Base-by-base conservation (phyloP, 371 early-diverging fungal genomes). In the Conidiobolus incongruus region DNA sequence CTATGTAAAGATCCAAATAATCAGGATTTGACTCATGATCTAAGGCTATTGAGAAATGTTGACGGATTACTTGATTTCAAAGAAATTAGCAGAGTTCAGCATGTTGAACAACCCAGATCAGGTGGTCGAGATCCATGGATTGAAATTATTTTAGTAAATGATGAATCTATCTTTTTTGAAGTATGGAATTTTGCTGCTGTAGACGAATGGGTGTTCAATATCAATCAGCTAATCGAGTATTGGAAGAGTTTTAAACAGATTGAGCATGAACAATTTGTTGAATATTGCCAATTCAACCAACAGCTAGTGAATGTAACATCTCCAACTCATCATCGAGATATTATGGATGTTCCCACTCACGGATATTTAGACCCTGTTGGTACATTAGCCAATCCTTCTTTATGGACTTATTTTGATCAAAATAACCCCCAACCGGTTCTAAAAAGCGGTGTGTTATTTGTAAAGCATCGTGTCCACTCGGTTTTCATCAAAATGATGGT, bases 31-130 rank as follows among this genome's bases (percentile, higher is more conserved):
- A 33, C 21, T 11, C 31, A 42, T 19, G 34, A 42, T 30, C n/a
- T 42, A 20, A 15, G 19, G 6, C 28, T 42, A 7, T 42, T n/a
- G 34, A 15, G 34, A 33, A n/a, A 42, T 23, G 21, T 42, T 2
- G 43, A 42, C 2, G 43, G 43, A 12, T 42, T 42, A 6, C 8
- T 42, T 15, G 43, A 42, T 21, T 22, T 42, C 15, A n/a, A 28
- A 22, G 43, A 42, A 34, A 22, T 26, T 26, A 26, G 26, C 26
- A 26, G 8, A 26, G 26, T 26, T 26, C 26, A 26, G 26, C 26
- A 26, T 26, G 26, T 26, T 4, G 26, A 26, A 8, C 26, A 26
- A 26, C 8, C 26, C 3, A 8, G 26, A 26, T 26, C 26, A 3
- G 4, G 26, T 4, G 8, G 26, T 26, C 3, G 26, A 26, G 8